Percentiles rank a stretch among this genome's conserved stretches.
These are phyloP conservation scores for Golubevia sp. DNA, from an alignment of 1,284 basidiomycete species.

Conservation along the genomic window DNA sequence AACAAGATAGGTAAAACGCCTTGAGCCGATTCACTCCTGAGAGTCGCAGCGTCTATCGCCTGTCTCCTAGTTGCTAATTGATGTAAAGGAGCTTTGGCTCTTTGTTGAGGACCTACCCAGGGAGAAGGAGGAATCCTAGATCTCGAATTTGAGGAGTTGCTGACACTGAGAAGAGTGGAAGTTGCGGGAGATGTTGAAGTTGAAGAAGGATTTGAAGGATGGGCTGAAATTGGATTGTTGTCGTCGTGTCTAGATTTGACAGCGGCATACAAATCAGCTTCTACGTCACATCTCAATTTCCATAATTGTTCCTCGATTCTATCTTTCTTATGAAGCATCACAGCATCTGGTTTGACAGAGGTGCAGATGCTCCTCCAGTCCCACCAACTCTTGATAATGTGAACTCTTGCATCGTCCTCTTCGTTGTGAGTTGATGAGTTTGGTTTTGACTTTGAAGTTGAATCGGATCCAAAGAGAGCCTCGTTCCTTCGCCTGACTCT, in stretches of 20 bases:
- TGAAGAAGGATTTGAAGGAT: no score
- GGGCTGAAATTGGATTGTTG: no score
- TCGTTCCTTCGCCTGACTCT: slow-evolving; percentile 46
- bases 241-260: slow-evolving; percentile 35
- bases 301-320: slow-evolving; percentile 49
- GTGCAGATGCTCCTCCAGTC: slow-evolving; percentile 34
- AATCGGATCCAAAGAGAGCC: neutral
- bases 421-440: slow-evolving; percentile 9
- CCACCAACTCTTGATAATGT: slow-evolving; percentile 49
- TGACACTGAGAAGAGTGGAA: no score
- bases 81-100: slow-evolving; percentile 34
- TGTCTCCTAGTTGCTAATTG: slow-evolving; percentile 40
- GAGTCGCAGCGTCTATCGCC: slow-evolving; percentile 39
- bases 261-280: slow-evolving; percentile 50
- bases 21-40: slow-evolving; percentile 39
- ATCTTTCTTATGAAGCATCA: slow-evolving; percentile 42
- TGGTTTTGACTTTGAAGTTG: neutral
- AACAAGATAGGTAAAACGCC: slow-evolving; percentile 35
- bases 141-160: no score
- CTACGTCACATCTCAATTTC: slow-evolving; percentile 52
- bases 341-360: slow-evolving; percentile 24
- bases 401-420: slow-evolving; percentile 33
- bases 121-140: slow-evolving; percentile 34
- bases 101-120: slow-evolving; percentile 41
- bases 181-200: no score